phyloP scores from a whole-genome alignment of 73 alveolate genomes.

The Stentor roeselii region DNA sequence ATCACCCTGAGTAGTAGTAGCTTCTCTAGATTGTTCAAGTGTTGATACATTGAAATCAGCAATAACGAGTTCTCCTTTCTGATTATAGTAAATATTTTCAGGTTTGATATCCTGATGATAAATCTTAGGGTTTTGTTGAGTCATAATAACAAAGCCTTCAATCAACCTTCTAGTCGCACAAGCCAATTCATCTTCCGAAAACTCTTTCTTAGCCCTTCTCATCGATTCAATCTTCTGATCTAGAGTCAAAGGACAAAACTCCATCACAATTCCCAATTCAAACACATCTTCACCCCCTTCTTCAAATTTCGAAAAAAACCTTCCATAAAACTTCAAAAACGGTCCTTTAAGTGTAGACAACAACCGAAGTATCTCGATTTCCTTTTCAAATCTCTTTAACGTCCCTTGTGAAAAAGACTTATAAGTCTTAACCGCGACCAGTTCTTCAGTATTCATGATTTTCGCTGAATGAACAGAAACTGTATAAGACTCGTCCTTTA shows the following conservation, averaged over 20 bases:
- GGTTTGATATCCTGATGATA: slow-evolving; percentile 20
- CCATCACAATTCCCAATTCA: neutral
- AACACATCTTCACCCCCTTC: neutral
- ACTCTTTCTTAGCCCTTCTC: neutral
- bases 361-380: neutral
- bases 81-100: neutral
- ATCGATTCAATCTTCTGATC: no score
- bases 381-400: neutral
- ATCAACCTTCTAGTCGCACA: neutral
- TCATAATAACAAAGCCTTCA: neutral
- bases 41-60: neutral
- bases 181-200: neutral
- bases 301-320: neutral
- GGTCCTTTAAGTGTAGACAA: neutral
- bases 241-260: neutral
- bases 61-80: neutral
- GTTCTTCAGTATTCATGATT: neutral
- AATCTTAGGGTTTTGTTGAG: neutral
- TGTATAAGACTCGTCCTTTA: neutral
- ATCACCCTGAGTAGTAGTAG: neutral
- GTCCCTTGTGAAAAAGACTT: neutral
- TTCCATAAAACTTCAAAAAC: neutral
- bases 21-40: neutral
- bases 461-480: neutral
- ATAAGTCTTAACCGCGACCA: neutral